phyloP scores from a whole-genome alignment of 2,329 filamentous ascomycete species.

The Botrytis tulipae region DNA sequence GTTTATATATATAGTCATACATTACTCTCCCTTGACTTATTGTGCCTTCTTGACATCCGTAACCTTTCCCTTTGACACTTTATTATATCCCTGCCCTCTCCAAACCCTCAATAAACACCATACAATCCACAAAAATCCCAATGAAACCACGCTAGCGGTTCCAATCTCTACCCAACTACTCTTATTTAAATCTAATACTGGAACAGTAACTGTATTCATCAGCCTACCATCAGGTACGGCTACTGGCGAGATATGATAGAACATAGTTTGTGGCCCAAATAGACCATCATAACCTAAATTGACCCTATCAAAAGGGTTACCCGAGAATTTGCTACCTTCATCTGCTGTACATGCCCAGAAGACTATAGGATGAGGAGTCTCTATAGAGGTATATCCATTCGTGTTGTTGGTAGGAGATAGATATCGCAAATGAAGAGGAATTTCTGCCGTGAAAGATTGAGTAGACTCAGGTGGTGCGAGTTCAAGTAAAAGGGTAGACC shows the following conservation, averaged over 20 bases:
- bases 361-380: slow-evolving; percentile 76
- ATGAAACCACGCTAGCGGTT: slow-evolving; percentile 56
- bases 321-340: slow-evolving; percentile 63
- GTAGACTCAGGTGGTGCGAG: slow-evolving; percentile 52
- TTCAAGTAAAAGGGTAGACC: slow-evolving; percentile 73
- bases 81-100: slow-evolving; percentile 32
- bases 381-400: slow-evolving; percentile 52
- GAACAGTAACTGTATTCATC: slow-evolving; percentile 58
- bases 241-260: slow-evolving; percentile 70
- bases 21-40: slow-evolving; percentile 12
- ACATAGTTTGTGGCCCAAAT: slow-evolving; percentile 74
- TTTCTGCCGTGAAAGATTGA: slow-evolving; percentile 59
- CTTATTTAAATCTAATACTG: slow-evolving; percentile 59
- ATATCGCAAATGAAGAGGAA: slow-evolving; percentile 87
- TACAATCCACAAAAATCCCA: slow-evolving; percentile 69
- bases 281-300: slow-evolving; percentile 82
- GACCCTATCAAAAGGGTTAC: slow-evolving; percentile 82
- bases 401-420: slow-evolving; percentile 54
- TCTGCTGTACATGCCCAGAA: slow-evolving; percentile 85
- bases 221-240: slow-evolving; percentile 39
- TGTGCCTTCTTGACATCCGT: slow-evolving; percentile 28
- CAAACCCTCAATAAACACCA: slow-evolving; percentile 43
- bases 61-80: slow-evolving; percentile 2
- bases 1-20: background rate
- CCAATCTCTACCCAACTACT: slow-evolving; percentile 49